Base-by-base conservation (phyloP, 176 grass and related monocot species). In the Oryza australiensis region DNA sequence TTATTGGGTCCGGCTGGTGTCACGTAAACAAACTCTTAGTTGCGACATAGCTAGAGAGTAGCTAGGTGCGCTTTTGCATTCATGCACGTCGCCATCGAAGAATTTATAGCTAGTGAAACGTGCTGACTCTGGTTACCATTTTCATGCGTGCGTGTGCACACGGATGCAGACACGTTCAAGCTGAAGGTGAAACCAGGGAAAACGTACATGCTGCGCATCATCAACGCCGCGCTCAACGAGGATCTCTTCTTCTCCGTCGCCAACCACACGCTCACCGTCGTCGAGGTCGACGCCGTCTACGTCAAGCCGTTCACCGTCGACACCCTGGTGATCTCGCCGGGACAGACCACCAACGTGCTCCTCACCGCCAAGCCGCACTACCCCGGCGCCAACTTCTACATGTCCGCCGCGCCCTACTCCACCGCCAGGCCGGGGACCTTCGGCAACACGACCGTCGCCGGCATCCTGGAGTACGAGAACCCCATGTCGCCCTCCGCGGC, bases 231-330 rank as follows among this genome's bases (percentile, higher is more conserved):
- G 13, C 88, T 94, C 85, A 94, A 94, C 70, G 86, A 84, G 18
- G 88, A 94, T 72, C 92, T 94, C 79, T 94, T 94, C 88, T 91
- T 94, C 92, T 80, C 82, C 75, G 26, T 94, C 49, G 92, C 92
- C 64, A 76, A 87, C 64, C 92, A 94, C 83, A 70, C 46, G n/a
- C 81, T 94, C 49, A 94, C 88, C 30, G 72, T 94, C 22, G 88
- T 94, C 18, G 92, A 94, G 62, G 92, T 94, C 3, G 92, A 94
- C 74, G 88, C 92, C 40, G 69, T 88, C 67, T 94, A 94, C 70
- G 79, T 86, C 5, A 94, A 91, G 80, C 92, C 86, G 1, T 91
- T 94, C 83, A 80, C 74, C 8, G 77, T 87, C 6, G 77, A 88
- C 15, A 94, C 86, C 7, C 41, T 94, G 13, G 2, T 86, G 28